Conservation (phyloP, 352 stramenopile genomes). For the Globisporangium radiosum region DNA sequence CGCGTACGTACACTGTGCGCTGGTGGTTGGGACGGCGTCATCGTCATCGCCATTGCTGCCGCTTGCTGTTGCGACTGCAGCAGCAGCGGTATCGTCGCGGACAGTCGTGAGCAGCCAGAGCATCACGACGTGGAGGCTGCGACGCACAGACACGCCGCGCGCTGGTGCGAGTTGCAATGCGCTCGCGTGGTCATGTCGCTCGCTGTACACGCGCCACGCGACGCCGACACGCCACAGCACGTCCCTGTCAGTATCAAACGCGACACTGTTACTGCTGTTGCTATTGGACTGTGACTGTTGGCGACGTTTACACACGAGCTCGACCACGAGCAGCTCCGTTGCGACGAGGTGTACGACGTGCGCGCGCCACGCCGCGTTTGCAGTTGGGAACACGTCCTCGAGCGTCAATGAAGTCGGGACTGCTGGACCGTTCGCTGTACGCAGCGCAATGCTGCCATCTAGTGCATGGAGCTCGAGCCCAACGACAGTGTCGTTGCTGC, state of each 20-base stretch:
- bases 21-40: too few species aligned
- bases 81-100: not conserved
- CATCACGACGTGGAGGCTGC: slow-evolving; percentile 44
- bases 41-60: not conserved
- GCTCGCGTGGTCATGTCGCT: slow-evolving; percentile 2
- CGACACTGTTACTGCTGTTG: too few species aligned
- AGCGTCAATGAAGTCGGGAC: slow-evolving; percentile 11
- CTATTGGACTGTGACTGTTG: too few species aligned
- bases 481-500: slow-evolving; percentile 1
- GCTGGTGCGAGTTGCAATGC: not conserved
- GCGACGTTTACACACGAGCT: slow-evolving; percentile 15
- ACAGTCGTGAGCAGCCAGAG: slow-evolving; percentile 40
- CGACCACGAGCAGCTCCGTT: slow-evolving; percentile 26
- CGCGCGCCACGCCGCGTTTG: slow-evolving; percentile 9
- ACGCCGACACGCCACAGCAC: slow-evolving; percentile 26
- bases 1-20: slow-evolving; percentile 24
- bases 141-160: slow-evolving; percentile 10
- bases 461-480: slow-evolving; percentile 2
- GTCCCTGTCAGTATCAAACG: not conserved
- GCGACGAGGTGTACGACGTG: slow-evolving; percentile 19
- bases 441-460: not conserved
- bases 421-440: not conserved
- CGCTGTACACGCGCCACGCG: slow-evolving; percentile 24
- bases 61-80: not conserved
- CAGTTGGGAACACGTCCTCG: slow-evolving; percentile 20